Conservation (phyloP, 2,329 filamentous ascomycete genomes). For the Arachnopeziza araneosa region DNA sequence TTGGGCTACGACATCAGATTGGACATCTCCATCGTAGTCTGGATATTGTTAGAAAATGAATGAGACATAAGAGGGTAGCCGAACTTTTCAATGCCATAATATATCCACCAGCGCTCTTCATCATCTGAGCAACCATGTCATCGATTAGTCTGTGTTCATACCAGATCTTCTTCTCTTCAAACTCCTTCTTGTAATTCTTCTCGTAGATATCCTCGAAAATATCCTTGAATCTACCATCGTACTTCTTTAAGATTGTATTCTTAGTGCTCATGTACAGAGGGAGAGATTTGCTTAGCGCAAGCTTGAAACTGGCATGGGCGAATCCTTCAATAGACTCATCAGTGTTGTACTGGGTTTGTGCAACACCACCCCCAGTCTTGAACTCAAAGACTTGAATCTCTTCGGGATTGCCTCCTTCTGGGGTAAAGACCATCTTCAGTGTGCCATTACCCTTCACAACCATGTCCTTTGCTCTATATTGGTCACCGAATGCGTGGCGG, state of each 20-base stretch:
- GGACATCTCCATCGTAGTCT: conserved; percentile 99
- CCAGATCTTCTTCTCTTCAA: conserved; percentile 92
- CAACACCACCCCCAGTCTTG: conserved; percentile 77
- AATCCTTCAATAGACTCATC: conserved; percentile 93
- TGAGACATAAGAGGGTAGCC: conserved; percentile 29
- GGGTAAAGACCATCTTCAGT: conserved; percentile 92
- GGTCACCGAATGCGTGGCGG: conserved; percentile 96
- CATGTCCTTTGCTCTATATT: conserved; percentile 93
- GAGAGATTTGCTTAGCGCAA: conserved; percentile 77
- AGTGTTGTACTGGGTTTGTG: conserved; percentile 97
- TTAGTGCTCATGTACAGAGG: conserved; percentile 99
- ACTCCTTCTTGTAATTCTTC: conserved; percentile 75
- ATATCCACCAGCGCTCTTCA: conserved; percentile 95
- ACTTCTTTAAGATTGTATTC: conserved; percentile 99
- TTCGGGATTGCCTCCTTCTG: conserved; percentile 73
- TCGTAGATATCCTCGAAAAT: conserved; percentile 98
- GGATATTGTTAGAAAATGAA: conserved; percentile 1
- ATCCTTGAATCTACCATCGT: conserved; percentile 98
- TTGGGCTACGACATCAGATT: conserved; percentile 97
- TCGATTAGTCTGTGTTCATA: conserved; percentile 99
- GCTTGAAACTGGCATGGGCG: conserved; percentile 94
- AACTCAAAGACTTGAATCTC: conserved; percentile 89
- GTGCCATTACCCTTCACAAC: conserved; percentile 80
- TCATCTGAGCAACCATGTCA: conserved; percentile 99
- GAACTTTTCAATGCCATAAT: conserved; percentile 97